Percentiles rank a stretch among this genome's conserved stretches.
Conservation (phyloP, 2,329 filamentous ascomycete genomes). For the Fusarium sp. region DNA sequence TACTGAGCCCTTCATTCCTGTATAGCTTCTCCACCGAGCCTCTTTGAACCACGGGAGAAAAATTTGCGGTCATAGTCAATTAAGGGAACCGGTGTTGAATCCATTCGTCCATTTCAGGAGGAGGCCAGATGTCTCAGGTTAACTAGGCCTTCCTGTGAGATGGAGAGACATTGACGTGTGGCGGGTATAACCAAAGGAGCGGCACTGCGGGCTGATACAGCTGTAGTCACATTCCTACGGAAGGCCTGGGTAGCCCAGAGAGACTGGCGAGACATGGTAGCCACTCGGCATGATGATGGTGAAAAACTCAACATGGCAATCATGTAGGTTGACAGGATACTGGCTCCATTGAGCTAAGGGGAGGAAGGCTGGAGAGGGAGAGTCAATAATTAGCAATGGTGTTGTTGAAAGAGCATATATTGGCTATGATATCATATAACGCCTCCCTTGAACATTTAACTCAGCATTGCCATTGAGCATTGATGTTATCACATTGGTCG, state of each 20-base stretch:
- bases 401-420: conserved; percentile 15
- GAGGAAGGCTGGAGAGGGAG: conserved; percentile 5
- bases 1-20: conserved; percentile 53
- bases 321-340: conserved; percentile 8
- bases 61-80: conserved; percentile 12
- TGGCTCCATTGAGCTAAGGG: background rate
- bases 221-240: conserved; percentile 41
- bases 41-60: conserved; percentile 34
- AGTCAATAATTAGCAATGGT: conserved; percentile 18
- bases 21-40: conserved; percentile 34
- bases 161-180: conserved; percentile 15
- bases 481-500: background rate
- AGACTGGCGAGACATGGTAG: conserved; percentile 38
- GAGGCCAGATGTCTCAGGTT: conserved; percentile 48
- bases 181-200: conserved; percentile 21
- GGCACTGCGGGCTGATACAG: conserved; percentile 27
- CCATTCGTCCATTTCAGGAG: conserved; percentile 39
- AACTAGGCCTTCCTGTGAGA: conserved; percentile 1
- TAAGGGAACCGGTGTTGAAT: conserved; percentile 18
- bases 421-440: background rate
- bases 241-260: conserved; percentile 22
- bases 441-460: background rate
- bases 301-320: background rate
- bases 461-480: background rate
- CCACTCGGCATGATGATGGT: conserved; percentile 8